Conservation (phyloP, 805 yeast species). For the Alloascoidea hylecoeti region DNA sequence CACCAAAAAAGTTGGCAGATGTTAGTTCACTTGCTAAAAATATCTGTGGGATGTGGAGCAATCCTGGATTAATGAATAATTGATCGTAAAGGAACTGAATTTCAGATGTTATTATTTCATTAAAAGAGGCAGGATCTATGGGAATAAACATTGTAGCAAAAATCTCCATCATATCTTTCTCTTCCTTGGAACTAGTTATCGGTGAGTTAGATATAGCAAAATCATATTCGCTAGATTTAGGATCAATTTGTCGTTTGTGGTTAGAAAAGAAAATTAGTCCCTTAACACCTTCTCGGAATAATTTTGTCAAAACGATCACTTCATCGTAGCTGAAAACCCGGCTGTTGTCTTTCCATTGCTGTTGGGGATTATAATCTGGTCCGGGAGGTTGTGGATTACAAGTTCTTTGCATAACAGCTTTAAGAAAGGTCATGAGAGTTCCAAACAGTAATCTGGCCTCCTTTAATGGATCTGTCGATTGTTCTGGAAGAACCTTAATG, state of each 20-base stretch:
- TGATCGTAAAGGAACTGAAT: constrained; percentile 64
- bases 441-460: constrained; percentile 83
- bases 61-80: constrained; percentile 70
- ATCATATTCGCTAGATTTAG: constrained; percentile 29
- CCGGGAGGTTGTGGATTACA: constrained; percentile 73
- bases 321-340: constrained; percentile 78
- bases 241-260: constrained; percentile 14
- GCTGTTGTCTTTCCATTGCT: constrained; percentile 77
- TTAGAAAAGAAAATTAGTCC: constrained; percentile 69
- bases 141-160: constrained; percentile 89
- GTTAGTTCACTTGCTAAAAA: constrained; percentile 91
- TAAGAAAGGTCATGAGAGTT: constrained; percentile 78
- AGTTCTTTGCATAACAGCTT: constrained; percentile 74
- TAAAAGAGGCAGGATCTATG: constrained; percentile 90
- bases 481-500: constrained; percentile 37
- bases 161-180: constrained; percentile 89
- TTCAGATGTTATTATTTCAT: constrained; percentile 78
- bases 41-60: constrained; percentile 85
- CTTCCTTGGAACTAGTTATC: constrained; percentile 80
- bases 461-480: constrained; percentile 53
- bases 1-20: constrained; percentile 81
- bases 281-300: constrained; percentile 73
- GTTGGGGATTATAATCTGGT: constrained; percentile 32
- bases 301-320: constrained; percentile 54
- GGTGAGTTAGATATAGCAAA: constrained; percentile 74